phyloP scores from a whole-genome alignment of 2,329 filamentous ascomycete genomes.

The Bipolaris victoriae region DNA sequence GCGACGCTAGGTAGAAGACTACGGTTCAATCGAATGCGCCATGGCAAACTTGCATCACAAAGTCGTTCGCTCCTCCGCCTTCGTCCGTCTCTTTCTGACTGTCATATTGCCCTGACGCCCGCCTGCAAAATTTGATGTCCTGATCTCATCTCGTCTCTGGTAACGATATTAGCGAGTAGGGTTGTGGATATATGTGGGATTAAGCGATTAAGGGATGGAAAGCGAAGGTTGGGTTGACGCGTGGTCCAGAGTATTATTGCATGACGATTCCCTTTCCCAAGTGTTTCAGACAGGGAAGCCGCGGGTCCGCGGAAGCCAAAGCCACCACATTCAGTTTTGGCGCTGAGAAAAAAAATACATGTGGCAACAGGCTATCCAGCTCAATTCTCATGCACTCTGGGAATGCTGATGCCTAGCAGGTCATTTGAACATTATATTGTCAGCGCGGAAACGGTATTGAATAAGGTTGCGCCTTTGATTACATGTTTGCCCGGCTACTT shows the following conservation, averaged over 20 bases:
- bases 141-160: too few species aligned
- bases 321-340: background rate
- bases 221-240: background rate
- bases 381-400: background rate
- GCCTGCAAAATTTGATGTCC: background rate
- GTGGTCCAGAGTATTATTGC: background rate
- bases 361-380: background rate
- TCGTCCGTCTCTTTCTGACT: too few species aligned
- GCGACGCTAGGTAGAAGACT: background rate
- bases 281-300: background rate
- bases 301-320: background rate
- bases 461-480: too few species aligned
- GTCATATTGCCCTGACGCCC: too few species aligned
- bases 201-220: background rate
- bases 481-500: too few species aligned
- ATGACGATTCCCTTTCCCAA: background rate
- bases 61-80: background rate
- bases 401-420: background rate
- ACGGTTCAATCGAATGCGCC: background rate
- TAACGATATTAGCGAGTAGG: too few species aligned
- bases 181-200: too few species aligned
- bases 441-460: too few species aligned
- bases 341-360: background rate
- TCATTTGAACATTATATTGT: background rate
- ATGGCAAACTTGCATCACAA: too few species aligned